Conservation (phyloP, 495 filamentous ascomycete genomes). For the Evernia prunastri region DNA sequence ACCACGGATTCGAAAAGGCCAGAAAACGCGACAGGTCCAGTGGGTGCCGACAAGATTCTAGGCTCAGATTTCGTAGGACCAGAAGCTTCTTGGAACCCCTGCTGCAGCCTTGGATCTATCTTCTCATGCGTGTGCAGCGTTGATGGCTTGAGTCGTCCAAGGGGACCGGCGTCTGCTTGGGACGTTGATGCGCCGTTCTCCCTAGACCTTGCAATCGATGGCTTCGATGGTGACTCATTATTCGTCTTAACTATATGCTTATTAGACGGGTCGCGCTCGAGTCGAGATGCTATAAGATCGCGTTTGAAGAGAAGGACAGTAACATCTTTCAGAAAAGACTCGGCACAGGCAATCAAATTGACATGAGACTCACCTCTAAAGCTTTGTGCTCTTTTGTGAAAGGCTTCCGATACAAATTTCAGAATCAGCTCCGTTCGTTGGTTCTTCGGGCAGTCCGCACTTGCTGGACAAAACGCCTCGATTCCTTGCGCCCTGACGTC, state of each 20-base stretch:
- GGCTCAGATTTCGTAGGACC: background rate
- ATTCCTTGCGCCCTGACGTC: background rate
- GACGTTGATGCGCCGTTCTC: background rate
- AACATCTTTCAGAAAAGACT: background rate
- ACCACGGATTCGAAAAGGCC: background rate
- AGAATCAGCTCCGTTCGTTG: background rate
- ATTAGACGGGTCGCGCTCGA: background rate
- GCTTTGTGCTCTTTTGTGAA: background rate
- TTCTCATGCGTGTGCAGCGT: background rate
- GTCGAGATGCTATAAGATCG: background rate
- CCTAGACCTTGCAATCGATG: background rate
- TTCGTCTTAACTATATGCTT: background rate
- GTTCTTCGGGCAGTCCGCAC: background rate
- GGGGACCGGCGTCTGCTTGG: too few species aligned
- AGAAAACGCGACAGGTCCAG: too few species aligned
- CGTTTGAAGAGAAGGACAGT: background rate
- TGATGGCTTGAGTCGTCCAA: background rate
- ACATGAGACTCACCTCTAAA: background rate
- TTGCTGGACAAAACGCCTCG: background rate
- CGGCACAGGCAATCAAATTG: background rate
- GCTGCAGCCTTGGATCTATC: background rate
- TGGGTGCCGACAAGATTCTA: background rate
- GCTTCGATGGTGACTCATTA: background rate
- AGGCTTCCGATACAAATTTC: background rate
- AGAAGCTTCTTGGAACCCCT: background rate